A percentile compares a stretch with the other conserved stretches of the same genome.
Conservation (phyloP, 2,329 filamentous ascomycete species). For the Bipolaris gigantea region DNA sequence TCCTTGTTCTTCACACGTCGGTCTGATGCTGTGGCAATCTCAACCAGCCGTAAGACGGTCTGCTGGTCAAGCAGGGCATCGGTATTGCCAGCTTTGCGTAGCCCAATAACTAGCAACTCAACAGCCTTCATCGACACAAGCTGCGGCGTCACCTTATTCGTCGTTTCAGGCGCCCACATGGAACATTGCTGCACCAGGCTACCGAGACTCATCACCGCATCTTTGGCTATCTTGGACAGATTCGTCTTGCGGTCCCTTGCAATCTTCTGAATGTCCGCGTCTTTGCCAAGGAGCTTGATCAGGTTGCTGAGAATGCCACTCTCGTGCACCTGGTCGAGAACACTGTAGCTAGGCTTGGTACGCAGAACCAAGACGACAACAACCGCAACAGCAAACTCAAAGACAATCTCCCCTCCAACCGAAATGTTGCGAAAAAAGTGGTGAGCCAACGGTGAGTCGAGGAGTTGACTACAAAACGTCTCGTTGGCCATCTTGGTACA, state of each 20-base stretch:
- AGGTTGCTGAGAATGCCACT: conserved; percentile 61
- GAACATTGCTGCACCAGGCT: conserved; percentile 55
- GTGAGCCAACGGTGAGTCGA: conserved; percentile 72
- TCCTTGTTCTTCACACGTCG: conserved; percentile 22
- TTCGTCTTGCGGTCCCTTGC: conserved; percentile 68
- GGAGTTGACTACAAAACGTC: conserved; percentile 68
- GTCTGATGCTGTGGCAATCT: conserved; percentile 41
- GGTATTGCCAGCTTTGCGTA: conserved; percentile 53
- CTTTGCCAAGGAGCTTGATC: conserved; percentile 55
- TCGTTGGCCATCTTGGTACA: conserved; percentile 59
- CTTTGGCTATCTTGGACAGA: conserved; percentile 66
- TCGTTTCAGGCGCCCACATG: conserved; percentile 62
- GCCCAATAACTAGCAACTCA: conserved; percentile 59
- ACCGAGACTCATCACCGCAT: conserved; percentile 59
- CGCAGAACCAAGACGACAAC: conserved; percentile 65
- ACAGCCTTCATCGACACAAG: conserved; percentile 66
- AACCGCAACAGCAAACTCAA: conserved; percentile 65
- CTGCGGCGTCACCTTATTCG: conserved; percentile 61
- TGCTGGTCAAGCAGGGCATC: conserved; percentile 51
- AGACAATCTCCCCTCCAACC: conserved; percentile 47
- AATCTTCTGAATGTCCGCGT: conserved; percentile 61
- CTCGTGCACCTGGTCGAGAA: conserved; percentile 59
- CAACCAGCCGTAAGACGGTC: conserved; percentile 46
- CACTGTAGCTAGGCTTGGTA: conserved; percentile 62
- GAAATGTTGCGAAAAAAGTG: conserved; percentile 66